A percentile compares a stretch with the other conserved stretches of the same genome.
phyloP scores from a whole-genome alignment of 1,139 yeast species.

The Protomyces inouyei region DNA sequence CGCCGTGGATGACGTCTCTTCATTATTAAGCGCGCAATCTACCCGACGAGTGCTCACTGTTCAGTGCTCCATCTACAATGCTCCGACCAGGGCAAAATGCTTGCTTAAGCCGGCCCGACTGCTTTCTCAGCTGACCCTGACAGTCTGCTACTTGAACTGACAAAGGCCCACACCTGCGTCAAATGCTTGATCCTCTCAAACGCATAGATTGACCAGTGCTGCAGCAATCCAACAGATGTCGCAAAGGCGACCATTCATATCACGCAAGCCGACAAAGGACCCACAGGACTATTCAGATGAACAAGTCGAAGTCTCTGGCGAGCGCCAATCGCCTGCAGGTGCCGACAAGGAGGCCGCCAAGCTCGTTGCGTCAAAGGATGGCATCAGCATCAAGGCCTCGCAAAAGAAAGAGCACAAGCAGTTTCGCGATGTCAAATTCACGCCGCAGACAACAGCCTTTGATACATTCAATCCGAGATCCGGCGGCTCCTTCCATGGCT shows the following conservation, averaged over 20 bases:
- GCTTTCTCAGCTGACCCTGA: too few species aligned
- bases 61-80: too few species aligned
- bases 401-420: constrained; percentile 9
- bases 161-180: too few species aligned
- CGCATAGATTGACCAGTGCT: too few species aligned
- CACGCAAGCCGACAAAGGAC: constrained; percentile 25
- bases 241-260: constrained; percentile 5
- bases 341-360: constrained; percentile 1
- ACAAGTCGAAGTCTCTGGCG: neutral
- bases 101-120: too few species aligned
- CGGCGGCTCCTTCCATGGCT: constrained; percentile 23
- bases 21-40: too few species aligned
- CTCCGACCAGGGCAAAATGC: too few species aligned
- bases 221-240: neutral
- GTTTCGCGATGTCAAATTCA: constrained; percentile 16
- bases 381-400: neutral
- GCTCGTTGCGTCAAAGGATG: neutral
- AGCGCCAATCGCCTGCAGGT: neutral
- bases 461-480: constrained; percentile 17
- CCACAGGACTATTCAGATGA: constrained; percentile 10
- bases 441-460: constrained; percentile 17
- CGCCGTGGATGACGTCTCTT: too few species aligned
- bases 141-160: too few species aligned
- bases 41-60: too few species aligned
- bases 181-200: too few species aligned